Conservation (phyloP, 1,284 basidiomycete species). For the Trametes polyzona region DNA sequence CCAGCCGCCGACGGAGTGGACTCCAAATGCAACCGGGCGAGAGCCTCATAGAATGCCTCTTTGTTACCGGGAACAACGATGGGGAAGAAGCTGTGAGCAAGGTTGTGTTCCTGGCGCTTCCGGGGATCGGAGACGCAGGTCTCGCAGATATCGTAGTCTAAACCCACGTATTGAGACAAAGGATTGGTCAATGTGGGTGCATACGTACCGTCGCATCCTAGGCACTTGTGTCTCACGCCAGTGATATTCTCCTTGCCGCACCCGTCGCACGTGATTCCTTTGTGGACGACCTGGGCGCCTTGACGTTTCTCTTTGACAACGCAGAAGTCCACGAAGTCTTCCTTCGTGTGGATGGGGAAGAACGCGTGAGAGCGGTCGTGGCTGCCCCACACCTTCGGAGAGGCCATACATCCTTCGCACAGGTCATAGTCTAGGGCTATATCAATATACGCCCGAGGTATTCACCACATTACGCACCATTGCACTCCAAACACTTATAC, state of each 20-base stretch:
- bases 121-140: conserved; percentile 45
- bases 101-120: conserved; percentile 20
- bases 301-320: conserved; percentile 20
- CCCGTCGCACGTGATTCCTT: conserved; percentile 57
- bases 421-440: conserved; percentile 56
- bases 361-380: conserved; percentile 55
- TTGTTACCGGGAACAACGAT: conserved; percentile 55
- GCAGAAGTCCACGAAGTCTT: conserved; percentile 30
- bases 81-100: conserved; percentile 64
- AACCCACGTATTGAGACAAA: neutral
- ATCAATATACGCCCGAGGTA: neutral
- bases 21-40: conserved; percentile 47
- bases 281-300: conserved; percentile 32
- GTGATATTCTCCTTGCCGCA: conserved; percentile 53
- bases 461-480: conserved; percentile 42
- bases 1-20: neutral
- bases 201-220: conserved; percentile 67
- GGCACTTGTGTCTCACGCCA: conserved; percentile 71
- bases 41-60: conserved; percentile 30
- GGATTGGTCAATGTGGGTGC: no score
- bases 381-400: conserved; percentile 17
- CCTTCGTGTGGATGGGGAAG: conserved; percentile 63
- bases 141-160: conserved; percentile 68
- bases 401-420: conserved; percentile 58
- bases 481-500: conserved; percentile 75